Conservation (phyloP, 331 rosid species). For the Malus hybrid region DNA sequence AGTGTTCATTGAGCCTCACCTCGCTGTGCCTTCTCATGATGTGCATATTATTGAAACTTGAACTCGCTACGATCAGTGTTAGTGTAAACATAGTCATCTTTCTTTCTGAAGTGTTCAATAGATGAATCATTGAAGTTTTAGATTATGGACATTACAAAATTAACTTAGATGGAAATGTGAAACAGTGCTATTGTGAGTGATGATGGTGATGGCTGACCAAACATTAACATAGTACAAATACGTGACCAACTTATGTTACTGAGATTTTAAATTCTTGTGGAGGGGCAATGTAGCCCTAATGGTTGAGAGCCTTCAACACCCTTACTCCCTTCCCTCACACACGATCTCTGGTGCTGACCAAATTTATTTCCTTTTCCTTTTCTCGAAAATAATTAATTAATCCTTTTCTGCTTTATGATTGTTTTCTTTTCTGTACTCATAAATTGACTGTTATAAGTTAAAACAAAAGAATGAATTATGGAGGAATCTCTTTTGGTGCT, state of each 20-base stretch:
- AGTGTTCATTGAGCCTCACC: constrained; percentile 4
- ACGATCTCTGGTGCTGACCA: neutral
- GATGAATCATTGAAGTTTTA: too few species aligned
- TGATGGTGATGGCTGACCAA: neutral
- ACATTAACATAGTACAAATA: neutral
- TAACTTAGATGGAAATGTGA: neutral
- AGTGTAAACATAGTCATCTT: too few species aligned
- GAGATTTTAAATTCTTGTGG: neutral
- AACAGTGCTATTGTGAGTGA: neutral
- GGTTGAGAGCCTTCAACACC: too few species aligned
- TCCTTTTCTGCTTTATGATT: neutral
- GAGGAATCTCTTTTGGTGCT: neutral
- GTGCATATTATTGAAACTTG: too few species aligned
- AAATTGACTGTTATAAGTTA: neutral
- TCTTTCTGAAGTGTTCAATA: too few species aligned
- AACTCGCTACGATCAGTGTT: too few species aligned
- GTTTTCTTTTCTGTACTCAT: neutral
- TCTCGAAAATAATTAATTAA: too few species aligned
- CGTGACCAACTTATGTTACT: neutral
- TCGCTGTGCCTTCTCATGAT: neutral
- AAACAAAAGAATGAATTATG: neutral
- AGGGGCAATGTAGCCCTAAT: neutral
- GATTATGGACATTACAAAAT: neutral
- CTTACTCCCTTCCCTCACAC: neutral
- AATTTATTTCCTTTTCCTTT: neutral